Percentiles rank a stretch among this genome's conserved stretches.
Evolutionary conservation across 306 rosid species (phyloP).

Genomic region (Gastrolobium bilobum): DNA sequence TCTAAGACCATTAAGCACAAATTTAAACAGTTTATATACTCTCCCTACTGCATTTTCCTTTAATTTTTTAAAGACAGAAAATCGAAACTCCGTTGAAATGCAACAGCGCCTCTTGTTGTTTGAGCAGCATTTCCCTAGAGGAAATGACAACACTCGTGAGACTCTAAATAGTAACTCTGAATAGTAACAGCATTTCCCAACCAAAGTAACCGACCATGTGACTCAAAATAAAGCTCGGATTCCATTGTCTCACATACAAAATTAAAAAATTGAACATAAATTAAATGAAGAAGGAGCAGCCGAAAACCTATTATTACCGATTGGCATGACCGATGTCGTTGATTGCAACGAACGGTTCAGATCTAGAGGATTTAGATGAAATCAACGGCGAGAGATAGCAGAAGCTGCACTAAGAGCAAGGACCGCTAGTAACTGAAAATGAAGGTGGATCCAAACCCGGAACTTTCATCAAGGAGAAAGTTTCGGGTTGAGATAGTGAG

Average conservation of each 20-base stretch:
- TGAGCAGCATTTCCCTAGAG: neutral
- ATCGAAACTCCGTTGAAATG: no score
- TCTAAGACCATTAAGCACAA: conserved; percentile 19
- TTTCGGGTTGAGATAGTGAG: conserved; percentile 40
- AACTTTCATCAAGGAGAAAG: conserved; percentile 24
- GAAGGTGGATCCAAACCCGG: conserved; percentile 54
- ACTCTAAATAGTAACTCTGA: neutral
- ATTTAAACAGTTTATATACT: conserved; percentile 41
- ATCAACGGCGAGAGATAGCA: conserved; percentile 54
- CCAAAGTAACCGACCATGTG: neutral
- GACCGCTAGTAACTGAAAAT: conserved; percentile 27
- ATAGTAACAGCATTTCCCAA: neutral
- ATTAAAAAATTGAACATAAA: conserved; percentile 27
- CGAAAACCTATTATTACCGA: conserved; percentile 48
- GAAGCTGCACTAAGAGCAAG: conserved; percentile 52
- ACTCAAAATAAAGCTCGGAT: conserved; percentile 13
- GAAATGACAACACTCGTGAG: neutral
- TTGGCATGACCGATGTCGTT: conserved; percentile 67
- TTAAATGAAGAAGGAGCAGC: neutral
- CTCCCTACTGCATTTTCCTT: neutral
- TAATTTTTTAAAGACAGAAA: no score
- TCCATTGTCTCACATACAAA: conserved; percentile 31
- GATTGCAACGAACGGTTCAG: conserved; percentile 57
- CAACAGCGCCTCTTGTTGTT: no score
- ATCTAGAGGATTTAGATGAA: conserved; percentile 60